Conservation (phyloP, 768 basidiomycete species). For the Exsudoporus frostii region DNA sequence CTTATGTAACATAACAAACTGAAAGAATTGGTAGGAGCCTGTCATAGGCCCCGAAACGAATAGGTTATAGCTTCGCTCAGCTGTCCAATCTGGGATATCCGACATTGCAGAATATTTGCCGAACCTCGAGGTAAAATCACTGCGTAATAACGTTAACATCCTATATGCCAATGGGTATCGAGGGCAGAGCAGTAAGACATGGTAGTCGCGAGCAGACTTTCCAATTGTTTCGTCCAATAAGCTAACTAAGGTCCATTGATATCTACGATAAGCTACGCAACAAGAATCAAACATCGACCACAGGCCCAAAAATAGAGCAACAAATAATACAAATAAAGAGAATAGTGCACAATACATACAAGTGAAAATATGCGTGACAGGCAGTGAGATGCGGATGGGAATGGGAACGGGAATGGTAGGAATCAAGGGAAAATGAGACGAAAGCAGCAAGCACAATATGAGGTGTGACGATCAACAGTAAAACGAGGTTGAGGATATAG, state of each 20-base stretch:
- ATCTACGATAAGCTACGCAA: not conserved
- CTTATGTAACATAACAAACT: no score
- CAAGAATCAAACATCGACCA: not conserved
- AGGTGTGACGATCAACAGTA: constrained; percentile 22
- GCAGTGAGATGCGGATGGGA: constrained; percentile 3
- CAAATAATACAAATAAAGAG: not conserved
- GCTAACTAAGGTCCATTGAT: not conserved
- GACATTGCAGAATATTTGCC: no score
- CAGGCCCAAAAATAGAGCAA: no score
- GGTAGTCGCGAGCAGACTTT: not conserved
- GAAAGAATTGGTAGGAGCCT: not conserved
- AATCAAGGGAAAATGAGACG: not conserved
- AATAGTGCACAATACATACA: not conserved
- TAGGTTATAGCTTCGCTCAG: not conserved
- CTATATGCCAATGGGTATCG: no score
- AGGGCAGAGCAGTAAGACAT: not conserved
- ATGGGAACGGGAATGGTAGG: no score
- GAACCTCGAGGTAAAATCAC: not conserved
- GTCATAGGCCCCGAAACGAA: not conserved
- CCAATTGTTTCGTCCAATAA: not conserved
- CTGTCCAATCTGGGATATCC: not conserved
- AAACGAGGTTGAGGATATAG: constrained; percentile 13
- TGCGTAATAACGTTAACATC: no score
- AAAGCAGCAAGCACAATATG: constrained; percentile 24
- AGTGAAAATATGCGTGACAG: constrained; percentile 8